Percentiles rank a stretch among this genome's conserved stretches.
Evolutionary conservation across 768 basidiomycete species (phyloP).

Genomic region (Boletus reticulatus): DNA sequence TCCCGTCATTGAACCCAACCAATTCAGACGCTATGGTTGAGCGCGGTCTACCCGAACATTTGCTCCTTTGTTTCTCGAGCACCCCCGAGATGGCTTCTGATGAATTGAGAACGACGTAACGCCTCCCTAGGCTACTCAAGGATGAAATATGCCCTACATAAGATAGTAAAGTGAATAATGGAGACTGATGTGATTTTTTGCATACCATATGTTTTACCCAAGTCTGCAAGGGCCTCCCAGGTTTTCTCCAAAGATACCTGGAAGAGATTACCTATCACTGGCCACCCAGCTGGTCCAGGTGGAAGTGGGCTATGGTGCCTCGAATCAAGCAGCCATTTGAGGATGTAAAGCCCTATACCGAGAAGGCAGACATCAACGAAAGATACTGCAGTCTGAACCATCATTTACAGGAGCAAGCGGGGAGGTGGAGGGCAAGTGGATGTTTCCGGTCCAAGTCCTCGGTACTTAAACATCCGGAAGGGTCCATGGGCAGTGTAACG

Average conservation of each 20-base stretch:
- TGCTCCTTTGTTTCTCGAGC: slow-evolving; percentile 52
- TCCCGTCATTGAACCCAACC: slow-evolving; percentile 10
- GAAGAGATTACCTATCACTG: slow-evolving; percentile 52
- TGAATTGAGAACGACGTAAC: slow-evolving; percentile 51
- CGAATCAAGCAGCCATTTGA: slow-evolving; percentile 1
- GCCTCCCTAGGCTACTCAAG: slow-evolving; percentile 38
- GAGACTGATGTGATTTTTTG: background rate
- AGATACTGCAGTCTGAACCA: background rate
- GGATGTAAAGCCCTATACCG: slow-evolving; percentile 10
- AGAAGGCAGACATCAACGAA: slow-evolving; percentile 13
- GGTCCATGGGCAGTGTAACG: no score
- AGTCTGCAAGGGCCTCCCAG: slow-evolving; percentile 51
- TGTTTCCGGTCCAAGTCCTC: no score
- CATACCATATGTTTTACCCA: slow-evolving; percentile 54
- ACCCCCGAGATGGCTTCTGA: slow-evolving; percentile 44
- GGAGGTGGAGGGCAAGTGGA: no score
- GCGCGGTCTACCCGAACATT: slow-evolving; percentile 40
- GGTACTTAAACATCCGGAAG: no score
- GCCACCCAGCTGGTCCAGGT: slow-evolving; percentile 27
- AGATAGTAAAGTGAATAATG: slow-evolving; percentile 12
- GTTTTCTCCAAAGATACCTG: slow-evolving; percentile 50
- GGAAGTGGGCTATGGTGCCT: slow-evolving; percentile 3
- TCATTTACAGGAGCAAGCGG: no score
- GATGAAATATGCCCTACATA: slow-evolving; percentile 20
- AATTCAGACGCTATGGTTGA: slow-evolving; percentile 21